Evolutionary conservation across 202 grass and related monocot genomes (phyloP).

Genomic region (Hordeum pubiflorum): DNA sequence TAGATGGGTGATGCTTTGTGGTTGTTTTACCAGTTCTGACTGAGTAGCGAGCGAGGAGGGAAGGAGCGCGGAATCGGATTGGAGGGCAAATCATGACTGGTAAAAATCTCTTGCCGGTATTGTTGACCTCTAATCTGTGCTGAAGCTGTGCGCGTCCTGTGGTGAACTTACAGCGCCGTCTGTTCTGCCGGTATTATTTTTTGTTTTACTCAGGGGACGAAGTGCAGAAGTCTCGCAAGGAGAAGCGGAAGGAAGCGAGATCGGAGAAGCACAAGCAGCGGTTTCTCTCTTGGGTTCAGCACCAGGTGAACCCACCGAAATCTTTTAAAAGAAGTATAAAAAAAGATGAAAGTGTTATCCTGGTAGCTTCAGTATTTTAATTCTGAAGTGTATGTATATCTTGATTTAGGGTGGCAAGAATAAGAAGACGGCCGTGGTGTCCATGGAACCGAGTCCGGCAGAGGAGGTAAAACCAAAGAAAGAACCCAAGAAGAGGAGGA

Average conservation of each 20-base stretch:
- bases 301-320: conserved; percentile 35
- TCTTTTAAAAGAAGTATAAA: neutral
- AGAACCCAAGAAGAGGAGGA: conserved; percentile 43
- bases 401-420: conserved; percentile 42
- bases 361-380: neutral
- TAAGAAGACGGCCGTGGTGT: conserved; percentile 11
- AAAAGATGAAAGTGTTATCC: neutral
- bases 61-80: neutral
- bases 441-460: neutral
- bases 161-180: neutral
- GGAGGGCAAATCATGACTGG: conserved; percentile 3
- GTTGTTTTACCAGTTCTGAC: neutral
- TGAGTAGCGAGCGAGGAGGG: neutral
- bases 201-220: conserved; percentile 9
- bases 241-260: conserved; percentile 52
- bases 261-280: conserved; percentile 34
- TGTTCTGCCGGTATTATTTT: neutral
- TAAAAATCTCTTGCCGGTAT: neutral
- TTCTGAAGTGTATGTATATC: neutral
- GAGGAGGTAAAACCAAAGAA: conserved; percentile 38
- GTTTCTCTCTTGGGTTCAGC: conserved; percentile 55
- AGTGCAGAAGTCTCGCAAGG: conserved; percentile 42
- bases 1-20: neutral
- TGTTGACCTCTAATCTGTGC: neutral
- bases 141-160: neutral